Conservation (phyloP, 345 rosid species). For the Syzygium jambos region DNA sequence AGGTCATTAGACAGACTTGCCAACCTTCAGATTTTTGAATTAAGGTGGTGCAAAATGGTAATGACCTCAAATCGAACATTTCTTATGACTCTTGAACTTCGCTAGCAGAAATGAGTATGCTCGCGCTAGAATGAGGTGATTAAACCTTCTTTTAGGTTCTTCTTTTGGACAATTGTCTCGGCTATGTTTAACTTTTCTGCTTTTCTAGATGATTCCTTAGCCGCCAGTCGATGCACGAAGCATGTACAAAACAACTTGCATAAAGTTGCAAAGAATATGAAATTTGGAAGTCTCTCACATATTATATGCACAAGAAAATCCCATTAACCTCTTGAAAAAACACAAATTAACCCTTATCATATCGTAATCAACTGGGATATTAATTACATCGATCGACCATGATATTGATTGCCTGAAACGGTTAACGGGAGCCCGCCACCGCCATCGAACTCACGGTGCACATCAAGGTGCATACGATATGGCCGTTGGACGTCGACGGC, state of each 20-base stretch:
- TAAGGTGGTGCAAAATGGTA: rapidly evolving
- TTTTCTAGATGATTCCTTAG: neutral
- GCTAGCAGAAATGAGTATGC: neutral
- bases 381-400: neutral
- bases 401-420: neutral
- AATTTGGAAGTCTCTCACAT: neutral
- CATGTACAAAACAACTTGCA: neutral
- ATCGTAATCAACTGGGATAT: neutral
- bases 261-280: neutral
- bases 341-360: neutral
- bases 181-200: neutral
- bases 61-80: neutral
- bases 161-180: too few species aligned
- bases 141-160: too few species aligned
- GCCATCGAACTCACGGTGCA: too few species aligned
- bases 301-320: neutral
- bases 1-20: neutral
- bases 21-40: neutral
- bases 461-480: too few species aligned
- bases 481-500: neutral
- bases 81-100: neutral
- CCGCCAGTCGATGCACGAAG: neutral
- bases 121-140: neutral
- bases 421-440: too few species aligned
- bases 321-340: neutral